Evolutionary conservation across 2,329 filamentous ascomycete genomes (phyloP).

Genomic region (Ophiostoma ulmi): DNA sequence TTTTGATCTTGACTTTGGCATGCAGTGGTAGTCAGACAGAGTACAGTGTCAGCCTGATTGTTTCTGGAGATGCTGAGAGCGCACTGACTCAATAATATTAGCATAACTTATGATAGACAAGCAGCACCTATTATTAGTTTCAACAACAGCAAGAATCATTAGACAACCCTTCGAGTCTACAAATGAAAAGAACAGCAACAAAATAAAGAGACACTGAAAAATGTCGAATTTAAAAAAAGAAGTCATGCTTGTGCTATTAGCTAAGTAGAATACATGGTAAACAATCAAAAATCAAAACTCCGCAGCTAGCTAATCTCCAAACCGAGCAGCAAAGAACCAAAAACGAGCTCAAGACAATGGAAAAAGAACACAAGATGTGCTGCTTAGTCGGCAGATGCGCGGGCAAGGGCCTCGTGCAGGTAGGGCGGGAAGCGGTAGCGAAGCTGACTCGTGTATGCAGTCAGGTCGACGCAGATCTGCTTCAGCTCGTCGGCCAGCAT

Average conservation of each 20-base stretch:
- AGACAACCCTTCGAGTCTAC: neutral
- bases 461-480: conserved; percentile 81
- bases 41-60: neutral
- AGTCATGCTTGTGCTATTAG: conserved; percentile 9
- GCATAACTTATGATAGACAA: neutral
- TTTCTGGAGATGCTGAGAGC: neutral
- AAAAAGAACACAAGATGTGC: neutral
- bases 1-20: neutral
- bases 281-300: neutral
- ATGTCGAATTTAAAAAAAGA: neutral
- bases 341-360: neutral
- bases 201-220: neutral
- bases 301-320: conserved; percentile 2
- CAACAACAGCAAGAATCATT: neutral
- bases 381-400: conserved; percentile 63
- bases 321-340: neutral
- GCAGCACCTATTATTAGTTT: neutral
- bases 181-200: neutral
- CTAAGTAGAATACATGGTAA: conserved; percentile 6
- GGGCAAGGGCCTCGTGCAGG: conserved; percentile 81
- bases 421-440: conserved; percentile 83
- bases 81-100: neutral
- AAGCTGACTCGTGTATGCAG: conserved; percentile 89
- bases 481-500: conserved; percentile 65
- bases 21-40: too few species aligned